Evolutionary conservation across 2,329 filamentous ascomycete genomes (phyloP).

Genomic region (Hypoxylon rubiginosum): DNA sequence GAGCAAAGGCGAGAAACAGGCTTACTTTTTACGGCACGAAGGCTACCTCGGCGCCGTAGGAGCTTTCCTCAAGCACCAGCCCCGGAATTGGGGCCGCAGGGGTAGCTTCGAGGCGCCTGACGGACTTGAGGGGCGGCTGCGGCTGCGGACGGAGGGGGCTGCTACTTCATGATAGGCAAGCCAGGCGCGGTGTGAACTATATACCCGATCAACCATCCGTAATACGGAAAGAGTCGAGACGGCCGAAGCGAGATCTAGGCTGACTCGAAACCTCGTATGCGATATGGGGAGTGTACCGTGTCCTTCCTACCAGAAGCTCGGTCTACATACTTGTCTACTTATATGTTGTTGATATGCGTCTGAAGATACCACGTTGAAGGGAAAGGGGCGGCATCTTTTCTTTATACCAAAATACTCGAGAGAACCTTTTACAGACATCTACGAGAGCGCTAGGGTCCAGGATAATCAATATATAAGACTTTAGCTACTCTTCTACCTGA

Average conservation of each 20-base stretch:
- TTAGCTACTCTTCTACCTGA: no score
- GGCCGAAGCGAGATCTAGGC: not conserved
- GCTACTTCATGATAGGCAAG: conserved; percentile 11
- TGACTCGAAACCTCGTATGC: not conserved
- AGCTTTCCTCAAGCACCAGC: conserved; percentile 92
- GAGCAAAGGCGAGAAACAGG: conserved; percentile 93
- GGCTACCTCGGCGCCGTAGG: conserved; percentile 95
- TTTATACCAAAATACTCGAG: not conserved
- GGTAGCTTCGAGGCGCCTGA: conserved; percentile 75
- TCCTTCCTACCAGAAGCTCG: not conserved
- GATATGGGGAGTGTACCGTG: not conserved
- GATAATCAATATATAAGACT: no score
- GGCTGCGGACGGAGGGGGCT: conserved; percentile 32
- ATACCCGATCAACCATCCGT: not conserved
- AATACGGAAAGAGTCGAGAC: not conserved
- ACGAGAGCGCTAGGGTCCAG: not conserved
- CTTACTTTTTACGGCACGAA: conserved; percentile 95
- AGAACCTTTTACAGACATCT: not conserved
- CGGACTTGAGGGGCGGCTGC: conserved; percentile 50
- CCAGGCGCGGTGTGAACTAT: not conserved
- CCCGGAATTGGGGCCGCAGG: conserved; percentile 89
- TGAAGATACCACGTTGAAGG: not conserved
- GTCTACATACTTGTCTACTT: not conserved
- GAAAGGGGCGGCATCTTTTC: not conserved
- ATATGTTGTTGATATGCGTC: not conserved